These are phyloP conservation scores for Polyplosphaeria fusca DNA, from an alignment of 495 filamentous ascomycete genomes.

Conservation along the genomic window DNA sequence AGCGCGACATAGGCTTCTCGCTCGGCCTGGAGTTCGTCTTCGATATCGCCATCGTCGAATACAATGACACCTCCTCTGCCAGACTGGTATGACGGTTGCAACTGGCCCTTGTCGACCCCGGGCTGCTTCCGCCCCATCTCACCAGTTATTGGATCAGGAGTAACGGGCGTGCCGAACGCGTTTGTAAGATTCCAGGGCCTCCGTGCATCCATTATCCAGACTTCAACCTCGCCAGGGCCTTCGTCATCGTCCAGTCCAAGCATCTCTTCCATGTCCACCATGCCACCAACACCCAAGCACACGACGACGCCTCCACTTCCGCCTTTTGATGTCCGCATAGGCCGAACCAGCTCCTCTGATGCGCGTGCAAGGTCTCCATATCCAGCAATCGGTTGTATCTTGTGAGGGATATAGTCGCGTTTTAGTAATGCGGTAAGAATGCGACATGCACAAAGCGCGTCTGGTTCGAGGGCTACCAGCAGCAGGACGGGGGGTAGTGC, in stretches of 20 bases:
- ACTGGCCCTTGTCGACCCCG: slow-evolving; percentile 62
- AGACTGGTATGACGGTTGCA: slow-evolving; percentile 66
- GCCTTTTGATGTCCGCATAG: slow-evolving; percentile 76
- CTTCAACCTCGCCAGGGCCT: slow-evolving; percentile 71
- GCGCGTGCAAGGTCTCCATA: slow-evolving; percentile 83
- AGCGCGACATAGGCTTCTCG: slow-evolving; percentile 77
- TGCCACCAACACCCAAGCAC: slow-evolving; percentile 86
- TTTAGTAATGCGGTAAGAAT: slow-evolving; percentile 88
- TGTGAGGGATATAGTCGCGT: slow-evolving; percentile 97
- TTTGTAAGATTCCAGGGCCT: slow-evolving; percentile 94
- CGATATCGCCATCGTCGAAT: slow-evolving; percentile 94
- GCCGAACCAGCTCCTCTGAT: slow-evolving; percentile 70
- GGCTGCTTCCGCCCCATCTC: slow-evolving; percentile 46
- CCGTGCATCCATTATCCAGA: slow-evolving; percentile 89
- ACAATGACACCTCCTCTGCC: slow-evolving; percentile 83
- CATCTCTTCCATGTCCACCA: slow-evolving; percentile 76
- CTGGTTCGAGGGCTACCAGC: slow-evolving; percentile 88
- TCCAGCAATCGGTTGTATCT: slow-evolving; percentile 89
- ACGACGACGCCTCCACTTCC: slow-evolving; percentile 83
- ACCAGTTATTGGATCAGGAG: slow-evolving; percentile 10
- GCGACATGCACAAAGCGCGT: slow-evolving; percentile 91
- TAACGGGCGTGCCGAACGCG: slow-evolving; percentile 61
- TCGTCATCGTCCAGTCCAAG: slow-evolving; percentile 59
- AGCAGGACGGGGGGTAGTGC: slow-evolving; percentile 88
- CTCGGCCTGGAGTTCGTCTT: slow-evolving; percentile 74